Conservation (phyloP, 2,329 filamentous ascomycete genomes). For the Botrytis byssoidea region DNA sequence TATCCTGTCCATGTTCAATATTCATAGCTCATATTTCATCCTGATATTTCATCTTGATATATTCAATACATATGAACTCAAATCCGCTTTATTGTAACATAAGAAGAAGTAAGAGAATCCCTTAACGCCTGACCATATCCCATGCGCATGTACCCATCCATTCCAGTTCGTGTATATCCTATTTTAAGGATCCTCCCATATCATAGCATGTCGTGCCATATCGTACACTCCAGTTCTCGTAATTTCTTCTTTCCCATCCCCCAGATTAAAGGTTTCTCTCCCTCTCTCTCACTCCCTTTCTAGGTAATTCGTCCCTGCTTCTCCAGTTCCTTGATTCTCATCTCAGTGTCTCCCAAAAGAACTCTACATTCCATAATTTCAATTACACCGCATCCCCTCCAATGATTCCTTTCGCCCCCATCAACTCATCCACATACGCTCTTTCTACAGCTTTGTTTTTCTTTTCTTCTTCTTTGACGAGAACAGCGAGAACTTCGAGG, state of each 20-base stretch:
- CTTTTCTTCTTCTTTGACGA: constrained; percentile 68
- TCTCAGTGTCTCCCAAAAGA: not conserved
- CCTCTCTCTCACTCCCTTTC: not conserved
- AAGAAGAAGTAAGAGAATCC: not conserved
- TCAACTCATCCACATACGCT: constrained; percentile 71
- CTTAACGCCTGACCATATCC: not conserved
- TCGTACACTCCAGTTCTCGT: not conserved
- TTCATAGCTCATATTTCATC: not conserved
- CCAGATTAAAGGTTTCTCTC: not conserved
- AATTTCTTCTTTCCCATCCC: not conserved
- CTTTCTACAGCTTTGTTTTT: constrained; percentile 56
- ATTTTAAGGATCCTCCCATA: not conserved
- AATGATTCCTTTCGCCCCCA: constrained; percentile 46
- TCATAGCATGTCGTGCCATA: not conserved
- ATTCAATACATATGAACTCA: not conserved
- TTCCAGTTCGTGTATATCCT: not conserved
- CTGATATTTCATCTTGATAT: constrained; percentile 3
- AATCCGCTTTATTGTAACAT: not conserved
- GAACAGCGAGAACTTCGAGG: constrained; percentile 82
- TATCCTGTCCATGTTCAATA: not conserved
- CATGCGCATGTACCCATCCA: not conserved
- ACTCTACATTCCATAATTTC: not conserved
- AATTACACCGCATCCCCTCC: constrained; percentile 21
- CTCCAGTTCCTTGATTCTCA: not conserved
- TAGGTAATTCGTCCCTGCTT: not conserved